Base-by-base conservation (phyloP, 129 eudicot genomes). In the Tagetes patula region DNA sequence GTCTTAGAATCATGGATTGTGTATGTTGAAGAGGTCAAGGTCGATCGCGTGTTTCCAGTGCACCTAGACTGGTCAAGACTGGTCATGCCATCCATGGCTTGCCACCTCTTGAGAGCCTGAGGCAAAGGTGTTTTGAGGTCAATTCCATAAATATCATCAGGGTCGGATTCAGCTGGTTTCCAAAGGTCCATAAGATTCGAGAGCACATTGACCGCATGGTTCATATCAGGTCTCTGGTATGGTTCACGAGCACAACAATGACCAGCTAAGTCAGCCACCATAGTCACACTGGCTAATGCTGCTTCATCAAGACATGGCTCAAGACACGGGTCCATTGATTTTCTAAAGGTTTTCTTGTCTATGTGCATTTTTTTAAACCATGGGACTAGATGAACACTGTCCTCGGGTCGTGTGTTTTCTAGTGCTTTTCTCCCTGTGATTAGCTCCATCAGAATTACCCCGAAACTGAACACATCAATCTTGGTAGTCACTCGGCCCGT, bases 241-340 rank as follows among this genome's bases (percentile, higher is more conserved):
- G 97, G 91, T 34, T 92, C 97, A 71, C 96, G 78, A 6, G 96
- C 96, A n/a, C 89, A 76, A 78, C 97, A 92, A 48, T 92, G 97
- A 32, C 93, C 89, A 8, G 96, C 97, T 70, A 92, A 77, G 85
- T 92, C 94, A 56, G 96, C 94, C 9, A 92, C 84, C 0, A 83
- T 87, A 80, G 66, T 67, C 47, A 92, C 76, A 71, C 96, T 89
- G 20, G 89, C 86, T 6, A 85, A 77, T 32, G 81, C 80, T 77
- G 85, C 96, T 39, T 83, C 94, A 6, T 85, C 83, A 8, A 76
- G 75, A 20, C 33, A 32, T 3, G 80, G 82, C 8, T 89, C 81
- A 8, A 92, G 80, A 1, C 84, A 78, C 1, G 89, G 89, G 75
- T 92, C 97, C 3, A 92, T 87, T 70, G 92, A 87, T 45, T 88